Conservation (phyloP, 768 basidiomycete species). For the Infundibulicybe gibba region DNA sequence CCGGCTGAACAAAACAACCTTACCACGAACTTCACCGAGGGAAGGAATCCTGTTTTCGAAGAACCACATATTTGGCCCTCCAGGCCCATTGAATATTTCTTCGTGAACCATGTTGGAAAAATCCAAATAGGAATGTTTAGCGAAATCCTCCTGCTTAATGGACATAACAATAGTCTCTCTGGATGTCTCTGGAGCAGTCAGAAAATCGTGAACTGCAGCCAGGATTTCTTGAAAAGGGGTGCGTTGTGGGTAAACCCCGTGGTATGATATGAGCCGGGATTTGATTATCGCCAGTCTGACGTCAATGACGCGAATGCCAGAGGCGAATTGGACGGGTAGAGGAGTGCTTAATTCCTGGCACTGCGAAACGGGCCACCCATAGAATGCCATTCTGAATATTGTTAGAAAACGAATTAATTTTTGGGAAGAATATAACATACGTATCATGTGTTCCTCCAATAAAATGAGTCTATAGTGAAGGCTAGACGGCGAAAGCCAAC, state of each 20-base stretch:
- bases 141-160: conserved; percentile 83
- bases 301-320: conserved; percentile 81
- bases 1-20: conserved; percentile 80
- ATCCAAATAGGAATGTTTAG: conserved; percentile 32
- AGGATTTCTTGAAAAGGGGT: conserved; percentile 69
- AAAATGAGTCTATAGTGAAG: conserved; percentile 6
- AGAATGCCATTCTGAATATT: conserved; percentile 65
- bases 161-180: conserved; percentile 82
- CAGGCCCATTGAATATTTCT: conserved; percentile 56
- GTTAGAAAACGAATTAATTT: background rate
- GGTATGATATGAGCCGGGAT: conserved; percentile 69
- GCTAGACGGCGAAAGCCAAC: conserved; percentile 18
- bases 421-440: conserved; percentile 29
- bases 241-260: conserved; percentile 70
- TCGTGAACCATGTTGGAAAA: conserved; percentile 68
- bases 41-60: conserved; percentile 76
- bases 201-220: conserved; percentile 54
- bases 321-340: conserved; percentile 63
- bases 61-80: conserved; percentile 69
- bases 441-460: conserved; percentile 64
- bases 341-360: conserved; percentile 70
- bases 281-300: conserved; percentile 71
- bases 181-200: conserved; percentile 50
- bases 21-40: conserved; percentile 84
- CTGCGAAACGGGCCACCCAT: conserved; percentile 84